Conservation (phyloP, 2,329 filamentous ascomycete genomes). For the Apiospora kogelbergensis region DNA sequence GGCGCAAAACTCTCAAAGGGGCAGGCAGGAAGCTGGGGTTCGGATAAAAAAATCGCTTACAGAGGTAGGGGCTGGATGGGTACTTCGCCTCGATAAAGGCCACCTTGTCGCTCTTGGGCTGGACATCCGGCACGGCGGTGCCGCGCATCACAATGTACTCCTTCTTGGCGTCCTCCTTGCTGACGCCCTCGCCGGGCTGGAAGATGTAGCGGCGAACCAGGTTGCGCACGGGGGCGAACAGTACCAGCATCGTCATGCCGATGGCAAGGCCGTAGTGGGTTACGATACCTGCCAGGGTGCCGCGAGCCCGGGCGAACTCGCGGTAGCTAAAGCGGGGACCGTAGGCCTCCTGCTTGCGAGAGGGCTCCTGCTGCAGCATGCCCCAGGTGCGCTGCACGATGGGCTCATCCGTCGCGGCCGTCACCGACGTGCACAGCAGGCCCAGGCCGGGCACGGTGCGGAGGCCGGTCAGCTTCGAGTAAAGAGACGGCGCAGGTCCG, state of each 20-base stretch:
- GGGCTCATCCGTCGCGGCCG: conserved; percentile 49
- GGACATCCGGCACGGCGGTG: conserved; percentile 59
- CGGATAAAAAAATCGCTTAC: conserved; percentile 41
- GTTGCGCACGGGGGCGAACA: conserved; percentile 44
- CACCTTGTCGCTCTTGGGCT: conserved; percentile 39
- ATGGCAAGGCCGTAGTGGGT: conserved; percentile 50
- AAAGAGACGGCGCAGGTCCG: conserved; percentile 34
- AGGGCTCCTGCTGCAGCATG: conserved; percentile 47
- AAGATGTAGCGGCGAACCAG: conserved; percentile 44
- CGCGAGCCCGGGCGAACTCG: conserved; percentile 53
- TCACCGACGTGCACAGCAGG: conserved; percentile 53
- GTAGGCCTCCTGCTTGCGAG: conserved; percentile 48
- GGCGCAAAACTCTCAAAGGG: not conserved
- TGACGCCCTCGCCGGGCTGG: conserved; percentile 56
- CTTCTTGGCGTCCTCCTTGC: conserved; percentile 51
- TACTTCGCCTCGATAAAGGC: conserved; percentile 57
- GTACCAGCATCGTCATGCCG: conserved; percentile 42
- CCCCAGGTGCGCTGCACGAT: conserved; percentile 65
- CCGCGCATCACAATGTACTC: conserved; percentile 65
- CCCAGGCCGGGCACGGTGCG: conserved; percentile 52
- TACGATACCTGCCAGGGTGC: conserved; percentile 47
- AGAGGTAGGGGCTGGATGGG: conserved; percentile 63
- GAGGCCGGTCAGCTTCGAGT: conserved; percentile 51
- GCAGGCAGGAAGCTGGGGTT: not conserved
- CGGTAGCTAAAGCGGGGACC: conserved; percentile 61